Conservation (phyloP, 2,329 filamentous ascomycete genomes). For the Pseudogymnoascus sp. region DNA sequence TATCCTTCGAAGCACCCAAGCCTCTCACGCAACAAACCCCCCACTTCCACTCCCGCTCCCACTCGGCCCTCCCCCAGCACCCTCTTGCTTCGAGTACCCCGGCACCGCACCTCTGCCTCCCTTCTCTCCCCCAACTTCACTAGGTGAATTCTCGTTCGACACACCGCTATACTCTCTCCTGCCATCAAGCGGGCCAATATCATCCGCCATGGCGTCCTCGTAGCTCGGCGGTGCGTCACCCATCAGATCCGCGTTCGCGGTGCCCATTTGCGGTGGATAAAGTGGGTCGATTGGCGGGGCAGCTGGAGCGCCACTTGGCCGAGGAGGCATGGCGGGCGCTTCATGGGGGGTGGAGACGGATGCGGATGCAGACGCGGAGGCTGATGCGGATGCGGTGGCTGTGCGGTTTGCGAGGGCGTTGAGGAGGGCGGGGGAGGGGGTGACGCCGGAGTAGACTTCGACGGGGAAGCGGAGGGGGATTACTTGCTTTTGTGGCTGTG, state of each 20-base stretch:
- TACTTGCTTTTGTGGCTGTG: constrained; percentile 62
- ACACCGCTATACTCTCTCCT: constrained; percentile 60
- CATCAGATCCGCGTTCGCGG: constrained; percentile 35
- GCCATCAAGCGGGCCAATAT: constrained; percentile 61
- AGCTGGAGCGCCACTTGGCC: constrained; percentile 22
- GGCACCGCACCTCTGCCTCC: not conserved
- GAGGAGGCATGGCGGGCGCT: constrained; percentile 11
- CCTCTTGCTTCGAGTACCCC: not conserved
- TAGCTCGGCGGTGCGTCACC: constrained; percentile 91
- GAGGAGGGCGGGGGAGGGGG: constrained; percentile 68
- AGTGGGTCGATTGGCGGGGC: constrained; percentile 38
- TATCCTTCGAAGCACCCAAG: not conserved
- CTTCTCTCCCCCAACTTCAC: constrained; percentile 29
- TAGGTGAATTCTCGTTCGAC: constrained; percentile 52
- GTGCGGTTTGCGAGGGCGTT: constrained; percentile 45
- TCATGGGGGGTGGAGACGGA: not conserved
- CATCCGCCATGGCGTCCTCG: constrained; percentile 81
- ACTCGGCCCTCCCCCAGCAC: not conserved
- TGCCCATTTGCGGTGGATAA: constrained; percentile 51
- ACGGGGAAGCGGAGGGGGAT: constrained; percentile 73
- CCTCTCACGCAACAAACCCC: not conserved
- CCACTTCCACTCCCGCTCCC: not conserved
- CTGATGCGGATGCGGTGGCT: not conserved
- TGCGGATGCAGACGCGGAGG: not conserved
- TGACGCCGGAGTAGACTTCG: constrained; percentile 80